Conservation (phyloP, 2,329 filamentous ascomycete genomes). For the Penicillium corylophilum region DNA sequence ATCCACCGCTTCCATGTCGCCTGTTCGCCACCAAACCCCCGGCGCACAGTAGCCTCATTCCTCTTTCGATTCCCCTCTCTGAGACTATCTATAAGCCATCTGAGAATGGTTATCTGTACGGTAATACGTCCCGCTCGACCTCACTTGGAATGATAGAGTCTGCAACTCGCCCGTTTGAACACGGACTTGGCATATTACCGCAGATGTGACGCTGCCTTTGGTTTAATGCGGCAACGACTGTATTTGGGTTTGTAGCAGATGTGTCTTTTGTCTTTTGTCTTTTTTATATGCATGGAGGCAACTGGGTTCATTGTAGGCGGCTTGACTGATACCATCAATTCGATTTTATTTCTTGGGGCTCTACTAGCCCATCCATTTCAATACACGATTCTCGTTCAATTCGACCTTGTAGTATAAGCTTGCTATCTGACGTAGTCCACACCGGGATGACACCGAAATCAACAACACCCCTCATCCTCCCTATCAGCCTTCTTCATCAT, state of each 20-base stretch:
- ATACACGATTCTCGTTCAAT: background rate
- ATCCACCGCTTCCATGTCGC: conserved; percentile 18
- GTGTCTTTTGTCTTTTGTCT: background rate
- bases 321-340: conserved; percentile 26
- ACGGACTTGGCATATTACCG: conserved; percentile 7
- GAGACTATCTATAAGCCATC: conserved; percentile 15
- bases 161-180: background rate
- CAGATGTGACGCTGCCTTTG: conserved; percentile 14
- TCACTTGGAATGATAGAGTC: background rate
- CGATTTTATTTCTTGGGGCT: conserved; percentile 13
- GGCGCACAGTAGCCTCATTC: conserved; percentile 11
- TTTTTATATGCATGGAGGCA: conserved; percentile 19
- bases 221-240: conserved; percentile 10
- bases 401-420: background rate
- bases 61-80: conserved; percentile 11
- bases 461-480: background rate
- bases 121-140: background rate
- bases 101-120: conserved; percentile 11
- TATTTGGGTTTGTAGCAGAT: conserved; percentile 5
- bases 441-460: background rate
- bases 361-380: conserved; percentile 11
- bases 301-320: conserved; percentile 15
- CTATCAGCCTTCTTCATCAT: conserved; percentile 29
- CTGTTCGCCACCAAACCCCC: conserved; percentile 11
- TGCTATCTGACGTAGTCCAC: background rate